phyloP scores from a whole-genome alignment of 805 yeast species.

The Yueomyces sp. region DNA sequence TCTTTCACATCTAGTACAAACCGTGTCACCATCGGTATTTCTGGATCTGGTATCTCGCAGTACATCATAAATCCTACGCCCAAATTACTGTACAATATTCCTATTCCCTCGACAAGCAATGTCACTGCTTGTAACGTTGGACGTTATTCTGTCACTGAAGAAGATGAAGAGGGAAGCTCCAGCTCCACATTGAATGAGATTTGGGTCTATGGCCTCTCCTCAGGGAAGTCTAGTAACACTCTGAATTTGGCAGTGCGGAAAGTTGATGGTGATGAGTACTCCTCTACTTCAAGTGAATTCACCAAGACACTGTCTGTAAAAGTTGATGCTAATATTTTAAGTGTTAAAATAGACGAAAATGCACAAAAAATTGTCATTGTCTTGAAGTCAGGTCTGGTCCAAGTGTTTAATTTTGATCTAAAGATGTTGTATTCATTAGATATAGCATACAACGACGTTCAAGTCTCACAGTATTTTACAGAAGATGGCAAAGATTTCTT shows the following conservation, averaged over 20 bases:
- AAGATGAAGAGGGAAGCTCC: not conserved
- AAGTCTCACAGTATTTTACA: conserved; percentile 11
- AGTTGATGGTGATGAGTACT: conserved; percentile 2
- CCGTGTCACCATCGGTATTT: conserved; percentile 22
- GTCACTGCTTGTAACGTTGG: conserved; percentile 22
- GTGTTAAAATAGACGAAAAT: conserved; percentile 8
- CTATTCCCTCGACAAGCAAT: conserved; percentile 23
- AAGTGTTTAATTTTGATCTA: conserved; percentile 15
- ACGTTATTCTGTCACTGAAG: not conserved
- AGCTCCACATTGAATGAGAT: conserved; percentile 5
- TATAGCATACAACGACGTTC: conserved; percentile 12
- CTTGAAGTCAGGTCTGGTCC: conserved; percentile 19
- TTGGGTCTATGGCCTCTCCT: conserved; percentile 15
- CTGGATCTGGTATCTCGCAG: conserved; percentile 23
- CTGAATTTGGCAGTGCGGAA: conserved; percentile 8
- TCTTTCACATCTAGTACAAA: conserved; percentile 13
- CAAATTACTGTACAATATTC: conserved; percentile 17
- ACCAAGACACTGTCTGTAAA: conserved; percentile 6
- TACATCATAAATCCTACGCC: conserved; percentile 26
- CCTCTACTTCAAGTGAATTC: conserved; percentile 6
- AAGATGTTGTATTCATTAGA: conserved; percentile 12
- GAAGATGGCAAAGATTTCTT: conserved; percentile 9
- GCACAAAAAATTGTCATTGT: conserved; percentile 9
- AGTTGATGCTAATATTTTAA: conserved; percentile 8
- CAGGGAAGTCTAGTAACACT: conserved; percentile 9